Conservation (phyloP, 2,329 filamentous ascomycete species). For the Nemania bipapillata region DNA sequence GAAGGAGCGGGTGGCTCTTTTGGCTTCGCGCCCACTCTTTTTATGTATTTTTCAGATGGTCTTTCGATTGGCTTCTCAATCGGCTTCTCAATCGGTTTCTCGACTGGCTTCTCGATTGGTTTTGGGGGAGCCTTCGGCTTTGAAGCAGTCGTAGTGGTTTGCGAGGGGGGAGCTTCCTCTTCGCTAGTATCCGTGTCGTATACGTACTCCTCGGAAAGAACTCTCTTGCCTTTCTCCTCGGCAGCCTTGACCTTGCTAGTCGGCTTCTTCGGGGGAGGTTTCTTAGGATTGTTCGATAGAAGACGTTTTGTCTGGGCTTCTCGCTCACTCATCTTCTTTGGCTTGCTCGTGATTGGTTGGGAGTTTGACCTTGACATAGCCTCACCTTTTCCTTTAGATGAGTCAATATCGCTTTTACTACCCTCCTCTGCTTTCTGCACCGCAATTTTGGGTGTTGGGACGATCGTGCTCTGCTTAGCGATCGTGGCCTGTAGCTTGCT, state of each 20-base stretch:
- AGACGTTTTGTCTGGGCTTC: slow-evolving; percentile 68
- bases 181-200: slow-evolving; percentile 67
- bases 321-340: slow-evolving; percentile 67
- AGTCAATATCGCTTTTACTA: slow-evolving; percentile 56
- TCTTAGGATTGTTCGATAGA: slow-evolving; percentile 58
- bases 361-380: slow-evolving; percentile 63
- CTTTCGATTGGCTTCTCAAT: slow-evolving; percentile 43
- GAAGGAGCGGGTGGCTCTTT: slow-evolving; percentile 44
- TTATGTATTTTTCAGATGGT: slow-evolving; percentile 27
- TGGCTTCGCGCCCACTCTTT: slow-evolving; percentile 40
- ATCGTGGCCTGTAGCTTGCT: slow-evolving; percentile 71
- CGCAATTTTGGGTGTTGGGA: slow-evolving; percentile 61
- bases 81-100: slow-evolving; percentile 43
- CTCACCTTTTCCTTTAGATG: slow-evolving; percentile 55
- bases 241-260: slow-evolving; percentile 58
- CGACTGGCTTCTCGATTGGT: slow-evolving; percentile 32
- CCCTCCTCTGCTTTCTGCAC: slow-evolving; percentile 63
- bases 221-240: slow-evolving; percentile 57
- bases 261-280: slow-evolving; percentile 56
- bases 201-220: slow-evolving; percentile 67
- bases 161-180: slow-evolving; percentile 60
- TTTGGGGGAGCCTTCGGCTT: slow-evolving; percentile 50
- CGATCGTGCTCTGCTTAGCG: slow-evolving; percentile 63
- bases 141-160: slow-evolving; percentile 48
- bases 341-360: slow-evolving; percentile 61